A percentile compares a stretch with the other conserved stretches of the same genome.
phyloP scores from a whole-genome alignment of 306 rosid genomes.

The Malus orientalis region DNA sequence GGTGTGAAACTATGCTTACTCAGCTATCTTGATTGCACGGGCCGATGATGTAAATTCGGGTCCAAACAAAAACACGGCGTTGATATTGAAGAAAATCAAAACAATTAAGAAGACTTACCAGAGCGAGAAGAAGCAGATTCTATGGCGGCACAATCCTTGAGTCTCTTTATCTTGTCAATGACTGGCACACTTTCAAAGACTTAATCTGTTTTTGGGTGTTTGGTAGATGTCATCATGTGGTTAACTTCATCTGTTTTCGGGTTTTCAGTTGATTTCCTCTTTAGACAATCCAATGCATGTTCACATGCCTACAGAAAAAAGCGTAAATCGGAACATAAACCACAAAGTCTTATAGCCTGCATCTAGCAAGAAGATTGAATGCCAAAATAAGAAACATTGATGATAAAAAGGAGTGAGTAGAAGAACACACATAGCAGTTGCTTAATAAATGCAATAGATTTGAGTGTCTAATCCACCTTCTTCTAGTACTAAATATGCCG shows the following conservation, averaged over 20 bases:
- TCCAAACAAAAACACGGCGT: background rate
- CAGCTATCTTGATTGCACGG: too few relatives aligned
- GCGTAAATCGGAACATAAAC: constrained; percentile 6
- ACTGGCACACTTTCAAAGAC: constrained; percentile 23
- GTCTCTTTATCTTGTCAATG: constrained; percentile 38
- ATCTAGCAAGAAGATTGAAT: too few relatives aligned
- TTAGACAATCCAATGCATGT: constrained; percentile 36
- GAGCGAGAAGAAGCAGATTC: constrained; percentile 49
- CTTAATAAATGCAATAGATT: background rate
- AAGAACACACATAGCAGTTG: background rate
- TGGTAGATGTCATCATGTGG: constrained; percentile 23
- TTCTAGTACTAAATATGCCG: background rate
- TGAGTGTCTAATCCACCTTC: background rate
- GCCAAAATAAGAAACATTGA: background rate
- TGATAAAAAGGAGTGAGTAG: background rate
- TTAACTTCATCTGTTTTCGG: constrained; percentile 9
- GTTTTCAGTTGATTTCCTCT: constrained; percentile 28
- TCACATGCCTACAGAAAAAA: constrained; percentile 60
- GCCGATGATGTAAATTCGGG: too few relatives aligned
- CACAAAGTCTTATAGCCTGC: background rate
- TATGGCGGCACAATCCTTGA: constrained; percentile 43
- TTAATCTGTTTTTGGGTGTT: constrained; percentile 20
- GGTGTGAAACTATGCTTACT: too few relatives aligned
- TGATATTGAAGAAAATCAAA: background rate
- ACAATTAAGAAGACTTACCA: constrained; percentile 34